Evolutionary conservation across 2,329 filamentous ascomycete species (phyloP).

Genomic region (Colletotrichum tanaceti): DNA sequence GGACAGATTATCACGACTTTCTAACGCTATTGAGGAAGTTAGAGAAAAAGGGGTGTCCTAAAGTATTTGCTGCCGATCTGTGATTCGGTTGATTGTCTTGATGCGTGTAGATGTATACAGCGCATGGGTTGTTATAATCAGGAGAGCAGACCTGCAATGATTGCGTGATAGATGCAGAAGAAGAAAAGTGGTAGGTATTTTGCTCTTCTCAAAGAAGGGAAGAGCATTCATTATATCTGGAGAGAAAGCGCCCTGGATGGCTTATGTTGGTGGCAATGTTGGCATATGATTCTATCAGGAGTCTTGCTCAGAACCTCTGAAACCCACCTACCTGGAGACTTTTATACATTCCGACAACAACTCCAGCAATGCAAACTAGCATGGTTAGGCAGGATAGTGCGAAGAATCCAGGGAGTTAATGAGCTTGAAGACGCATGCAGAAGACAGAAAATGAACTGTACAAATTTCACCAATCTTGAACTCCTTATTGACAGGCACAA

Average conservation of each 20-base stretch:
- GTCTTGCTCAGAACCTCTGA: neutral
- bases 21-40: no score
- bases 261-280: neutral
- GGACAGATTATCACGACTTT: no score
- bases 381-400: neutral
- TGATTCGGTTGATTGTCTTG: neutral
- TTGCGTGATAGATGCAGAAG: neutral
- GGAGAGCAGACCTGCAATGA: neutral
- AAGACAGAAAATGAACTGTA: no score
- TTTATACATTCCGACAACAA: neutral
- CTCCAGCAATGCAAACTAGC: neutral
- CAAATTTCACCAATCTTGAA: neutral
- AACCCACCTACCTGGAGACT: slow-evolving; percentile 1
- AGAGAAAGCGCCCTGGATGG: no score
- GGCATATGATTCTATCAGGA: slow-evolving; percentile 1
- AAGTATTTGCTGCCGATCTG: neutral
- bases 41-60: neutral
- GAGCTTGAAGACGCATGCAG: neutral
- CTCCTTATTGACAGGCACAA: neutral
- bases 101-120: neutral
- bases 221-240: no score
- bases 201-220: neutral
- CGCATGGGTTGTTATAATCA: neutral
- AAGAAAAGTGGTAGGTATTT: neutral
- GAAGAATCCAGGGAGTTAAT: neutral